Base-by-base conservation (phyloP, 2,329 filamentous ascomycete species). In the Sporothrix dimorphospora region DNA sequence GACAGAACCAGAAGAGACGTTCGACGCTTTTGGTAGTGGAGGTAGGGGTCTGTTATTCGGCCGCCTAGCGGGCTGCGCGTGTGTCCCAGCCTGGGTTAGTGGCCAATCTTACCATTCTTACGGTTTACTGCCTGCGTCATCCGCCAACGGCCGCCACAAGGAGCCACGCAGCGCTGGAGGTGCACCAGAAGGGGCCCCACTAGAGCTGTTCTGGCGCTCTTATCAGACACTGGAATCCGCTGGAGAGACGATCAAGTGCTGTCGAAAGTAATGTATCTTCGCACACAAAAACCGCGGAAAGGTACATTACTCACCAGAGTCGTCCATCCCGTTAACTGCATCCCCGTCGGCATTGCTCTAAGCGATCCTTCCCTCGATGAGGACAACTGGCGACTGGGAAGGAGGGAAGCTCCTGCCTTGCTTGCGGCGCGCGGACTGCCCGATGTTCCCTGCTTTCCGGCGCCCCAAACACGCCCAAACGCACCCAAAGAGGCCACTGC, bases 321-420 rank as follows among this genome's bases (percentile, higher is more conserved):
- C 6, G 0, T 19, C 2, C 0, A 7, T 19, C 38, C 40, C 19
- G 4, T 67, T 69, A 69, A 21, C 9, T 69, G 66, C 66, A 69
- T 69, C n/a, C 19, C 9, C 30, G 11, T 24, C 65, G 47, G 51
- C 21, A 70, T 70, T 63, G 69, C 55, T 63, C 4, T 63, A 63
- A 63, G 27, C 69, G 55, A 34, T 49, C 55, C 49, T 72, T 47
- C 65, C 34, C 45, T 42, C 57, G 63, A 69, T 72, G 68, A 72
- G 71, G 71, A 72, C 71, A 72, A 72, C 71, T 72, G 71, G 71
- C 71, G 69, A 70, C 34, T 70, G 42, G 14, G 55, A 21, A 27
- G 34, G 45, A 38, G 38, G 38, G 2, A 38, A 47, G 61, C 61
- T 45, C 42, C 61, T 47, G 61, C 61, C 27, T 34, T 68, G 63